Evolutionary conservation across 495 filamentous ascomycete genomes (phyloP), one percentile per base, ranked within the genome.

Genomic region (Penicillium steckii): DNA sequence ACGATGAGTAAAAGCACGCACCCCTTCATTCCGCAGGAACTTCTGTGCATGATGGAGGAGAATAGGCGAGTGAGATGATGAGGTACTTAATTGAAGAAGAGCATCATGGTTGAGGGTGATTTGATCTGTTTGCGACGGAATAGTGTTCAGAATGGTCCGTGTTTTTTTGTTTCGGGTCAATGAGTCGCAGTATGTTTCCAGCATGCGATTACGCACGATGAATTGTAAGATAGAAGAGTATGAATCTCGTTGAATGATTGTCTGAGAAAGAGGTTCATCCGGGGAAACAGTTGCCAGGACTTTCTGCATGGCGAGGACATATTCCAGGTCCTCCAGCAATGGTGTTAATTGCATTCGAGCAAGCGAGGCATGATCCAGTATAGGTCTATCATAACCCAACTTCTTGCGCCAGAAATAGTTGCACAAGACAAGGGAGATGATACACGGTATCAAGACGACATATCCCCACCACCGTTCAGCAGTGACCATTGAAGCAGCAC

Each of bases 391-490:
- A 46, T 80, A 78, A 1, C 75, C 77, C 3, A 80, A 61, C 47
- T 66, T 62, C 18, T 50, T 51, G 1, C 76, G 62, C 75, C 76
- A 81, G 48, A 74, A 72, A 35, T 67, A 66, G 51, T 81, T 80
- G 57, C 67, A 69, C 8, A 65, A 17, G 12, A 76, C 67, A 12
- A 70, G 57, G 3, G 64, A 61, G 10, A 75, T 62, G 19, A 81
- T 74, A 48, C 78, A 80, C 0, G 75, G 75, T n/a, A 71, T 59
- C 44, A 81, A 45, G 0, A 79, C 65, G 1, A 76, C 61, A 33
- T 81, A 81, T 29, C 75, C 78, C 69, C 70, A 75, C 76, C 77
- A 80, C 17, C 62, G 61, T 30, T 65, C 71, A 0, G 76, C 74
- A 1, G 78, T 79, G 26, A 76, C 69, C 53, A 80, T 69, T 0